Conservation (phyloP, 208 protist species). For the Trypanosoma cruzi region DNA sequence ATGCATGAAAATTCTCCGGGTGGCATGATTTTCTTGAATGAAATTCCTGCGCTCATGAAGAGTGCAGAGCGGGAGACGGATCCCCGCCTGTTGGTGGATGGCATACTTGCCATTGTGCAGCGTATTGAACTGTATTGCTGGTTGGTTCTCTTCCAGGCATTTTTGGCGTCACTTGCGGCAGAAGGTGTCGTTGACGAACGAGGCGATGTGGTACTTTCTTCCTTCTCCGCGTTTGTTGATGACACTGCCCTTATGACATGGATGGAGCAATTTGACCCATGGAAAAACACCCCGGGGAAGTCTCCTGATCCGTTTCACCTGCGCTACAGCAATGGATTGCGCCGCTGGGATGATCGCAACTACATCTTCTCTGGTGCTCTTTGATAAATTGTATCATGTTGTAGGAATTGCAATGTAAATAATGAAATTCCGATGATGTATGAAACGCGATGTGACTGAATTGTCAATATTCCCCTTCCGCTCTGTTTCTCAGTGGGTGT, state of each 20-base stretch:
- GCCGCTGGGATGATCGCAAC: constrained; percentile 75
- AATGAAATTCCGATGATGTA: constrained; percentile 3
- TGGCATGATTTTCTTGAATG: constrained; percentile 33
- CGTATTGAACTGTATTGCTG: constrained; percentile 61
- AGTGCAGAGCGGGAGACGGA: constrained; percentile 20
- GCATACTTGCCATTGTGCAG: constrained; percentile 25
- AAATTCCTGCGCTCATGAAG: constrained; percentile 23
- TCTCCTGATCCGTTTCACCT: constrained; percentile 67
- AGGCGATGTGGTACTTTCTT: constrained; percentile 19
- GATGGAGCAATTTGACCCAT: constrained; percentile 77
- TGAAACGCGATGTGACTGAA: background rate
- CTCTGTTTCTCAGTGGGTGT: background rate
- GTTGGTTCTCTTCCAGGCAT: constrained; percentile 65
- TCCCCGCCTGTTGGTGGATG: constrained; percentile 26
- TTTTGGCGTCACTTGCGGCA: constrained; percentile 37
- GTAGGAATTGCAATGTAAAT: background rate
- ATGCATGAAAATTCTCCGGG: constrained; percentile 26
- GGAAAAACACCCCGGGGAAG: constrained; percentile 26
- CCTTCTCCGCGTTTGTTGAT: constrained; percentile 50
- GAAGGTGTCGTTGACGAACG: constrained; percentile 13
- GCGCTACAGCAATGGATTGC: constrained; percentile 79
- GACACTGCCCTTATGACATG: constrained; percentile 32
- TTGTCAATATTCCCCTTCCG: too few species aligned
- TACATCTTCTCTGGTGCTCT: constrained; percentile 58
- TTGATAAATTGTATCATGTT: background rate